phyloP scores from a whole-genome alignment of 2,329 filamentous ascomycete genomes.

The Simplicillium aogashimaense region DNA sequence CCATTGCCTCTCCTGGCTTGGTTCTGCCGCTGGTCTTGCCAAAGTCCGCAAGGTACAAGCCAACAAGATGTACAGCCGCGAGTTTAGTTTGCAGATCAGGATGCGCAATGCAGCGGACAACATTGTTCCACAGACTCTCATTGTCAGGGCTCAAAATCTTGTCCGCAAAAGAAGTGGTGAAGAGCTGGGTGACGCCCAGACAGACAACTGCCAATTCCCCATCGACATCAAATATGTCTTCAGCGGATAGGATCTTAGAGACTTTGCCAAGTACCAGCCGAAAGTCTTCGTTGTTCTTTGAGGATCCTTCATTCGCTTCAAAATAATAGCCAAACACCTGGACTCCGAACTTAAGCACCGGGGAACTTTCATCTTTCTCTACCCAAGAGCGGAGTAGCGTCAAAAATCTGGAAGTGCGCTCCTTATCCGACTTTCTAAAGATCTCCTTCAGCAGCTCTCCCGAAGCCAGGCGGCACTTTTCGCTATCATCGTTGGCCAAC shows the following conservation, averaged over 20 bases:
- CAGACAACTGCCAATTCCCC: slow-evolving; percentile 68
- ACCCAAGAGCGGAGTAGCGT: slow-evolving; percentile 66
- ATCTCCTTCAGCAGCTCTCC: slow-evolving; percentile 70
- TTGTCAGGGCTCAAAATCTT: slow-evolving; percentile 50
- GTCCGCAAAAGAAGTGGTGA: slow-evolving; percentile 57
- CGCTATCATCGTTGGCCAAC: slow-evolving; percentile 79
- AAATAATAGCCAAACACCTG: slow-evolving; percentile 80
- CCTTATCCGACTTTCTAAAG: slow-evolving; percentile 67
- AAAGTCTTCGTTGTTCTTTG: slow-evolving; percentile 58
- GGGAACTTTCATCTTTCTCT: slow-evolving; percentile 60
- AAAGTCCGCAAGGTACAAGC: slow-evolving; percentile 72
- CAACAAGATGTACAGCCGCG: slow-evolving; percentile 63
- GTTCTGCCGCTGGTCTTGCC: slow-evolving; percentile 48
- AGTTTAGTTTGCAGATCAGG: slow-evolving; percentile 67
- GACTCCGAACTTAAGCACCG: slow-evolving; percentile 63
- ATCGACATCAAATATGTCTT: slow-evolving; percentile 42
- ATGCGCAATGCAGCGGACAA: slow-evolving; percentile 62
- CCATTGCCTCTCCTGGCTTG: slow-evolving; percentile 44
- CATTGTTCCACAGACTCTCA: slow-evolving; percentile 58
- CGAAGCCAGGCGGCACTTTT: slow-evolving; percentile 75
- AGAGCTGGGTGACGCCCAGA: slow-evolving; percentile 56
- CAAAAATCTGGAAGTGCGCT: slow-evolving; percentile 61
- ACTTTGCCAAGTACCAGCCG: slow-evolving; percentile 49
- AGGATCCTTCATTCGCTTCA: slow-evolving; percentile 50
- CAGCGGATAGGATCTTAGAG: slow-evolving; percentile 40